Conservation (phyloP, 352 stramenopile species). For the Globisporangium parvum region DNA sequence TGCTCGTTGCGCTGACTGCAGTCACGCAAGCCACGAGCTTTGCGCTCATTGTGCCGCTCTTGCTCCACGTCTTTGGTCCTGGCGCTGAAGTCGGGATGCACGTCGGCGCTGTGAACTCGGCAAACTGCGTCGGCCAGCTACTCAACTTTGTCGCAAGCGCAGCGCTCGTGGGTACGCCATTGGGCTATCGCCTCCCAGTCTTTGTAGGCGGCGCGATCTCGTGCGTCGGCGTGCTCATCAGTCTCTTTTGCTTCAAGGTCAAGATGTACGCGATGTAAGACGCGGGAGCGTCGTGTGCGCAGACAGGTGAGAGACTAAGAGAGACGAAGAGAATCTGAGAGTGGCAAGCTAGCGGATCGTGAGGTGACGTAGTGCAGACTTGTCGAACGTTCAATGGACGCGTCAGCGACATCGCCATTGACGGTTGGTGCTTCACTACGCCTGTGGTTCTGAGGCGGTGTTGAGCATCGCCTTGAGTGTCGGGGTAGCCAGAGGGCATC, state of each 20-base stretch:
- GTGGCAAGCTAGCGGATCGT: background rate
- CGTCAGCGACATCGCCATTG: no score
- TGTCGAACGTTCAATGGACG: no score
- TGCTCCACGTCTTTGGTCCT: constrained; percentile 40
- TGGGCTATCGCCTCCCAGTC: constrained; percentile 22
- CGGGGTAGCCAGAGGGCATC: no score
- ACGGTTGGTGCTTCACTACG: no score
- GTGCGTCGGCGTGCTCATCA: constrained; percentile 54
- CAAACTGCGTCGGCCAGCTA: constrained; percentile 43
- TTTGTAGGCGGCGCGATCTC: constrained; percentile 33
- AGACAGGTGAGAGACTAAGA: background rate
- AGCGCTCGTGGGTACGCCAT: constrained; percentile 21
- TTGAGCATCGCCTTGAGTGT: no score
- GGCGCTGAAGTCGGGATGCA: constrained; percentile 37
- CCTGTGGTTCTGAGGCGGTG: no score
- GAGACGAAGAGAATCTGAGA: no score
- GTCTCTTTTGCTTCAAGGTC: constrained; percentile 50
- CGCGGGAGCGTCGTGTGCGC: background rate
- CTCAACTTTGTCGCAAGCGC: constrained; percentile 45
- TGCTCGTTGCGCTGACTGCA: constrained; percentile 33
- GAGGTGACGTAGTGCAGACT: no score
- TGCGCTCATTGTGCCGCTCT: constrained; percentile 39
- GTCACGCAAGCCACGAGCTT: constrained; percentile 42
- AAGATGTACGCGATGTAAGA: constrained; percentile 76
- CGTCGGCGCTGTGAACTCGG: constrained; percentile 47